Percentiles rank a stretch among this genome's conserved stretches.
Conservation (phyloP, 192 early-diverging fungal species). For the Linnemannia exigua region DNA sequence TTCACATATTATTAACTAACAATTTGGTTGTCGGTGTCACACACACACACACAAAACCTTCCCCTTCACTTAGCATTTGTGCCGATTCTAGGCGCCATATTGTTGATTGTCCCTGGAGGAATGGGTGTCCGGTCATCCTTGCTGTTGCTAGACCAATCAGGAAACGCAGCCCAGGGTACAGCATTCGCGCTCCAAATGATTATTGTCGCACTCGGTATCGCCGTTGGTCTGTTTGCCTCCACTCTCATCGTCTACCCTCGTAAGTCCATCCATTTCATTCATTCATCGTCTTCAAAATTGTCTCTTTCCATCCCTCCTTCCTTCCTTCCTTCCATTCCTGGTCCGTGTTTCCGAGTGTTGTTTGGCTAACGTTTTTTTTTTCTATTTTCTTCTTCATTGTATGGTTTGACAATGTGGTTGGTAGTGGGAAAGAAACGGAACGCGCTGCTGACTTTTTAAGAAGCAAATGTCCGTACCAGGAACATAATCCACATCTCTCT, state of each 20-base stretch:
- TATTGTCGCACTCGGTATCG: slow-evolving; percentile 52
- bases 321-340: neutral
- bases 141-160: slow-evolving; percentile 36
- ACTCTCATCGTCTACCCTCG: slow-evolving; percentile 52
- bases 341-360: slow-evolving; percentile 29
- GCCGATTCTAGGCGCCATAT: slow-evolving; percentile 55
- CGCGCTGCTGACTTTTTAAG: slow-evolving; percentile 44
- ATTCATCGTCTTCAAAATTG: too few relatives aligned
- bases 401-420: too few relatives aligned
- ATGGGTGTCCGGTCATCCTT: slow-evolving; percentile 58
- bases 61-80: slow-evolving; percentile 44
- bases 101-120: slow-evolving; percentile 60
- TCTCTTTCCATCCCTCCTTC: neutral
- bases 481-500: neutral
- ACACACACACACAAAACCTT: too few relatives aligned
- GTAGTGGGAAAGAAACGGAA: slow-evolving; percentile 37
- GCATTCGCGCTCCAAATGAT: slow-evolving; percentile 63
- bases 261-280: slow-evolving; percentile 23
- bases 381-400: slow-evolving; percentile 16
- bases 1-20: too few relatives aligned
- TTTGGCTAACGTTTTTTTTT: slow-evolving; percentile 35
- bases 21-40: too few relatives aligned
- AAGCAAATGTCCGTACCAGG: neutral
- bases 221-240: slow-evolving; percentile 61
- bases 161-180: slow-evolving; percentile 37